phyloP scores from a whole-genome alignment of 2,329 filamentous ascomycete species.

The Ophiocordyceps camponoti-saundersi region DNA sequence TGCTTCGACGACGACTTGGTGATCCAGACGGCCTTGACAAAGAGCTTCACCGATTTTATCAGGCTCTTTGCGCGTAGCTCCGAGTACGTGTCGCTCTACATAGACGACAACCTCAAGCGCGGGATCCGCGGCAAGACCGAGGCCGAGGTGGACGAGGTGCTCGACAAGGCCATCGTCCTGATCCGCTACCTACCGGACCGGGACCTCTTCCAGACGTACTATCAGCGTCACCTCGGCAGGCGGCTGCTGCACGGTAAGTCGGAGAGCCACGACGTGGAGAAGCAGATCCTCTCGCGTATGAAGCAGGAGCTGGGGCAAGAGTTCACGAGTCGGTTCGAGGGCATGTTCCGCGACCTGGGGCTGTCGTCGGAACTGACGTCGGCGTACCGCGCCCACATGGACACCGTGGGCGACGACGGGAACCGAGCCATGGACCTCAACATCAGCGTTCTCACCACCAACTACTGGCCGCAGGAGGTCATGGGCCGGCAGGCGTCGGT shows the following conservation, averaged over 20 bases:
- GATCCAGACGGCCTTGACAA: conserved; percentile 67
- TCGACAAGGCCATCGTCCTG: conserved; percentile 80
- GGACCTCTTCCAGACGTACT: conserved; percentile 91
- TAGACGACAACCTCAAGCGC: conserved; percentile 90
- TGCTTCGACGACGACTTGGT: conserved; percentile 63
- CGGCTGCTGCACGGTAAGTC: conserved; percentile 78
- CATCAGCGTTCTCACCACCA: conserved; percentile 77
- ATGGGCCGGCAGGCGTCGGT: conserved; percentile 47
- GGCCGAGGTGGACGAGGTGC: conserved; percentile 61
- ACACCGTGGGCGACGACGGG: conserved; percentile 26
- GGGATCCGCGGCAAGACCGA: conserved; percentile 89
- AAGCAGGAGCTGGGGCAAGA: conserved; percentile 91
- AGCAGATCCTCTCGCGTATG: conserved; percentile 92
- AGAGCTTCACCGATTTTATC: conserved; percentile 85
- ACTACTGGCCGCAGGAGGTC: conserved; percentile 86
- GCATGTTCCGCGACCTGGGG: conserved; percentile 95
- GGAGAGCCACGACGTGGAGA: conserved; percentile 81
- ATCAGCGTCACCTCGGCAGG: conserved; percentile 89
- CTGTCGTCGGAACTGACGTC: conserved; percentile 70
- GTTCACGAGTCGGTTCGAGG: conserved; percentile 83
- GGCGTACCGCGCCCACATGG: conserved; percentile 55
- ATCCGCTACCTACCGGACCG: conserved; percentile 82
- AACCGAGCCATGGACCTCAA: conserved; percentile 50
- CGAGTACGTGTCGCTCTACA: conserved; percentile 89
- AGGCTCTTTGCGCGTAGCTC: conserved; percentile 74